Conservation (phyloP, 768 basidiomycete genomes). For the Auricularia cornea region DNA sequence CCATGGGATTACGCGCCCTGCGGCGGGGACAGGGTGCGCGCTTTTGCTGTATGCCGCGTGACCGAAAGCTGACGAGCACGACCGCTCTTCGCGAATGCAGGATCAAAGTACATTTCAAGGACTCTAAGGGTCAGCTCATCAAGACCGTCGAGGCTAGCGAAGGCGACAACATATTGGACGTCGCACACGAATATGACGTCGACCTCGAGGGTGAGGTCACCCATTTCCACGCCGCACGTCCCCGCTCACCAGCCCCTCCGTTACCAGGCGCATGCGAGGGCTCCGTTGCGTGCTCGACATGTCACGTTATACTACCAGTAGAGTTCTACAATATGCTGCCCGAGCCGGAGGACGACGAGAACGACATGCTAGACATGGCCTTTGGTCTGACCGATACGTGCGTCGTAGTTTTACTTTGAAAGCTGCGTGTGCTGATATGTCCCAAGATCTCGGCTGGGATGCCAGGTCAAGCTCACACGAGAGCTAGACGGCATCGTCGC, state of each 20-base stretch:
- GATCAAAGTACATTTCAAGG: conserved; percentile 84
- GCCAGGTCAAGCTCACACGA: conserved; percentile 55
- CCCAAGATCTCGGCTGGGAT: conserved; percentile 38
- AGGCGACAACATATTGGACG: conserved; percentile 83
- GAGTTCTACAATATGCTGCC: conserved; percentile 80
- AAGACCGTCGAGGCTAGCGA: conserved; percentile 89
- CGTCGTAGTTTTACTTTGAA: background rate
- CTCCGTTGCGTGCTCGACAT: conserved; percentile 94
- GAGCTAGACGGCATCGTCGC: conserved; percentile 80
- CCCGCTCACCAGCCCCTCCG: background rate
- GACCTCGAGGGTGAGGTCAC: conserved; percentile 76
- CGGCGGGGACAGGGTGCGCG: conserved; percentile 59
- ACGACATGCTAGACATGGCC: conserved; percentile 97
- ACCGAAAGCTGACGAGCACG: no score
- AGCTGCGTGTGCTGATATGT: background rate
- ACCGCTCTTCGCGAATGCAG: conserved; percentile 30
- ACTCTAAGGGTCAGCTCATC: conserved; percentile 73
- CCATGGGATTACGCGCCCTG: conserved; percentile 58
- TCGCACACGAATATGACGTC: conserved; percentile 93
- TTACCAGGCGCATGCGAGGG: conserved; percentile 87
- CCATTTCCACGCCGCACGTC: background rate
- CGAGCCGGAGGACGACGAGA: conserved; percentile 96
- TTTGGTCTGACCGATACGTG: conserved; percentile 95
- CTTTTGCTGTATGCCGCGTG: background rate
- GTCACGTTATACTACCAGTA: conserved; percentile 80